Evolutionary conservation across 805 yeast genomes (phyloP), one percentile per base, ranked within the genome.

Genomic region (Zygosaccharomyces bailii): DNA sequence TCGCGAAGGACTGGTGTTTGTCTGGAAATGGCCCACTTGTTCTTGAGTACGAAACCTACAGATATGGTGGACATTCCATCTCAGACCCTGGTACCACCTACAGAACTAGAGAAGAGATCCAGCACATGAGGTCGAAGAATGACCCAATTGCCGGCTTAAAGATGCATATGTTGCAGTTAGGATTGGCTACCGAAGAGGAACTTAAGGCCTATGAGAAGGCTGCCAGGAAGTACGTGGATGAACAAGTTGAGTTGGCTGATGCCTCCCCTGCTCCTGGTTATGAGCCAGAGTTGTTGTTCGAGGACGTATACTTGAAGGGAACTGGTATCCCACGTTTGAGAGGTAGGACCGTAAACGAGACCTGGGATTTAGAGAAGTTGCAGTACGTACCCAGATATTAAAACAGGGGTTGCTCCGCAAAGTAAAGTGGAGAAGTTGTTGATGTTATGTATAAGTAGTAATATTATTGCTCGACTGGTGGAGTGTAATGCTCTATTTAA

Each of bases 51-150:
- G 97, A 90, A 76, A 93, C 99, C 60, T 93, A 93, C 76, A 86
- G 99, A 79, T 93, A 93, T 70, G 98, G 98, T 77, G 99, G 99
- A 71, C 99, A 93, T 82, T 93, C 99, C 59, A 93, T 93, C 98
- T 91, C 98, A 58, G 99, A 93, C 74, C 99, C 99, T 64, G 99
- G 99, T 79, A 93, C 99, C 70, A 93, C 99, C 56, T 93, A 93
- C 84, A 86, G 99, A 82, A 93, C 99, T 67, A 90, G 99, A 78
- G 99, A 93, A 75, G 99, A 93, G 77, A 93, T 93, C 59, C 97
- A 90, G 76, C 91, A 91, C 77, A 90, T 93, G 97, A 86, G 99
- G 78, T 88, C 98, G 34, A 86, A 88, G 78, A 89, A 86, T 69
- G 99, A 93, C 71, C 97, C 98, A 60, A 88, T 93, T 69, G 90